phyloP scores from a whole-genome alignment of 106 monocot species.

The Dendrobium catenatum region DNA sequence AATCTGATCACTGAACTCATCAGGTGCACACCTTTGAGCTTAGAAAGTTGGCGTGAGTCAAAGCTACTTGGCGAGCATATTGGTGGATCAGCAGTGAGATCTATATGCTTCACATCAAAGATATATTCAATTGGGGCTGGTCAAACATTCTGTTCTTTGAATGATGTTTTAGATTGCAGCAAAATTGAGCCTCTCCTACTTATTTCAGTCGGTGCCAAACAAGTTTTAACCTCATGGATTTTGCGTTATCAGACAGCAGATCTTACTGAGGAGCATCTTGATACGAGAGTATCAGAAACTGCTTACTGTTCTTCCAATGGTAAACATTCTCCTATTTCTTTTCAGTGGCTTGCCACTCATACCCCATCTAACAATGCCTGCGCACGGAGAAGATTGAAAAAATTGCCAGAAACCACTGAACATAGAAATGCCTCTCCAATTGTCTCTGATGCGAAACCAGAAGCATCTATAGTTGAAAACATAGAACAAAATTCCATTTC shows the following conservation, averaged over 20 bases:
- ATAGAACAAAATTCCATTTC: constrained; percentile 6
- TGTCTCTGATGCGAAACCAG: constrained; percentile 10
- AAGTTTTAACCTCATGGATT: constrained; percentile 89
- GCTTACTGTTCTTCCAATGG: background rate
- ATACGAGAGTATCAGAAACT: constrained; percentile 13
- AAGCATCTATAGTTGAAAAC: constrained; percentile 8
- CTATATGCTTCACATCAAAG: constrained; percentile 62
- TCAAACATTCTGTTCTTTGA: constrained; percentile 18
- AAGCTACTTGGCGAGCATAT: constrained; percentile 93
- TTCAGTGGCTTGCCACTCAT: constrained; percentile 87
- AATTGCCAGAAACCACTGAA: constrained; percentile 5
- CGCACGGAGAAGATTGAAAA: constrained; percentile 9
- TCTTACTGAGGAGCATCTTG: background rate
- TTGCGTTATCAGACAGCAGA: constrained; percentile 26
- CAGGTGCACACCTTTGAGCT: constrained; percentile 34
- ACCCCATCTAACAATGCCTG: constrained; percentile 47
- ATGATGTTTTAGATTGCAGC: constrained; percentile 14
- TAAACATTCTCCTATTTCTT: constrained; percentile 35
- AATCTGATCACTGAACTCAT: background rate
- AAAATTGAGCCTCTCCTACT: constrained; percentile 37
- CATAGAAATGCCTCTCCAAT: constrained; percentile 10
- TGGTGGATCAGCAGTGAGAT: constrained; percentile 95
- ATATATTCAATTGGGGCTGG: constrained; percentile 17
- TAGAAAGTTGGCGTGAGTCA: constrained; percentile 51
- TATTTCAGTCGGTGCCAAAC: constrained; percentile 91